Evolutionary conservation across 306 rosid genomes (phyloP).

Genomic region (Sphenostylis stenocarpa): DNA sequence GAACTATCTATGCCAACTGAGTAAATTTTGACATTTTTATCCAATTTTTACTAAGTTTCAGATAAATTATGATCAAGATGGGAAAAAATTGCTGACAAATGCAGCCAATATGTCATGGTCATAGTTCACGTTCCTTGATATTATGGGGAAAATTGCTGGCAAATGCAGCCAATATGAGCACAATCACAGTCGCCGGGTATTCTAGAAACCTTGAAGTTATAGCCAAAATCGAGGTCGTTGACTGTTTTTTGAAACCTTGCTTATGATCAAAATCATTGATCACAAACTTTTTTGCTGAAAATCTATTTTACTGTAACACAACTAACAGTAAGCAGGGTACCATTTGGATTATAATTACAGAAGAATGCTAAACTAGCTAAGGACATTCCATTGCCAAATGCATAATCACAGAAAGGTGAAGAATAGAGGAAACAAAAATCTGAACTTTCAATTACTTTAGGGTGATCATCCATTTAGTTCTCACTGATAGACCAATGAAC

Average conservation of each 20-base stretch:
- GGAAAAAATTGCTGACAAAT: not conserved
- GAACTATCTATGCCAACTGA: too few species aligned
- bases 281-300: too few species aligned
- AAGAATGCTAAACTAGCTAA: not conserved
- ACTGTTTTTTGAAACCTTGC: not conserved
- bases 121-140: not conserved
- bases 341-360: not conserved
- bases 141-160: not conserved
- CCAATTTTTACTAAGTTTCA: not conserved
- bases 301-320: too few species aligned
- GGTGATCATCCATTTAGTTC: not conserved
- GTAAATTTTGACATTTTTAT: not conserved
- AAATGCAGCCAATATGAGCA: not conserved
- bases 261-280: not conserved
- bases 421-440: not conserved
- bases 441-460: not conserved
- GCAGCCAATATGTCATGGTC: too few species aligned
- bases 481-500: slow-evolving; percentile 1
- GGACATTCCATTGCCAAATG: not conserved
- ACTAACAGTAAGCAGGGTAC: not conserved
- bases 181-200: not conserved
- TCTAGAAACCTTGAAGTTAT: not conserved
- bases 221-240: not conserved
- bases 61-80: not conserved
- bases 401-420: not conserved